Evolutionary conservation across 257 asterid genomes (phyloP).

Genomic region (Cinchona pubescens): DNA sequence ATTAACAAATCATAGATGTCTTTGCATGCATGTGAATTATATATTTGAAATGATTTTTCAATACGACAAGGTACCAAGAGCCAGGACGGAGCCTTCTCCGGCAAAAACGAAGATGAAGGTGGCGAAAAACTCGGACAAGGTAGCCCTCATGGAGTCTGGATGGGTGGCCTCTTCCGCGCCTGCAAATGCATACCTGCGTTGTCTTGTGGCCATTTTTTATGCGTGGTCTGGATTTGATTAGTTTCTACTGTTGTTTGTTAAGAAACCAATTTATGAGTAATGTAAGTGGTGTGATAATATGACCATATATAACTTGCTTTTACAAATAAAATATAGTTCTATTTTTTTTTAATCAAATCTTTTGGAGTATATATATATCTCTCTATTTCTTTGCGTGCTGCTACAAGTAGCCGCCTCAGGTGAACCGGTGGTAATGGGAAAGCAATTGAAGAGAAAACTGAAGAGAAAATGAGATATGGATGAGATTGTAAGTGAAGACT

Average conservation of each 20-base stretch:
- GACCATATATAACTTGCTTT: too few relatives aligned
- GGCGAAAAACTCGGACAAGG: conserved; percentile 74
- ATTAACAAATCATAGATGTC: not conserved
- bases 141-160: conserved; percentile 81
- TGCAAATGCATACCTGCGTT: conserved; percentile 76
- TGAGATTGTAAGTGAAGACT: not conserved
- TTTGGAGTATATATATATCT: not conserved
- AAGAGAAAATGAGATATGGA: not conserved
- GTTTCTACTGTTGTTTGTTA: not conserved
- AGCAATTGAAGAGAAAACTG: not conserved
- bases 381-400: not conserved
- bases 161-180: conserved; percentile 93
- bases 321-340: not conserved
- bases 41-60: not conserved
- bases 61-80: conserved; percentile 42
- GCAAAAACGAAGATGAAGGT: conserved; percentile 88
- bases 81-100: conserved; percentile 85
- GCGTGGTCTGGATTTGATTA: not conserved
- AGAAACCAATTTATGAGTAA: not conserved
- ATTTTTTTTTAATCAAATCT: too few relatives aligned
- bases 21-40: not conserved
- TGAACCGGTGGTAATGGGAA: not conserved
- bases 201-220: conserved; percentile 31
- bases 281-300: not conserved
- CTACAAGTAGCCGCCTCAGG: not conserved